Evolutionary conservation across 768 basidiomycete species (phyloP).

Genomic region (Harrya chromipes): DNA sequence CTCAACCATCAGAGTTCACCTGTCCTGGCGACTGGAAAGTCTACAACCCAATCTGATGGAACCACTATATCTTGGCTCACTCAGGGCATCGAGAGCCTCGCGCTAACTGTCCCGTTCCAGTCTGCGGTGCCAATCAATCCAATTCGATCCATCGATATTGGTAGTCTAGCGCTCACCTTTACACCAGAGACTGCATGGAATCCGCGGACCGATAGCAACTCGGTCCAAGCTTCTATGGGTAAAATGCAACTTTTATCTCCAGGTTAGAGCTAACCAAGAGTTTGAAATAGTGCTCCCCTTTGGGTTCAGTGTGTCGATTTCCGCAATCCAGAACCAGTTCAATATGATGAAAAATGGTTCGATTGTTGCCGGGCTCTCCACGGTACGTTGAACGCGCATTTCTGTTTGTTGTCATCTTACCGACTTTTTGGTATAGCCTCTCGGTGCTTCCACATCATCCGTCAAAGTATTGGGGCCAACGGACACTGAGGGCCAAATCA

Average conservation of each 20-base stretch:
- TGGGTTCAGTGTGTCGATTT: conserved; percentile 59
- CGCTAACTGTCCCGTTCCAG: conserved; percentile 62
- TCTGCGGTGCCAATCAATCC: conserved; percentile 51
- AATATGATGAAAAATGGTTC: conserved; percentile 52
- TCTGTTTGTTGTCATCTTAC: not conserved
- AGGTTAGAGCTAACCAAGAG: not conserved
- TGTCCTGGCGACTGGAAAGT: conserved; percentile 58
- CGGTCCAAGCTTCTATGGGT: conserved; percentile 60
- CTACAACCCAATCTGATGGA: conserved; percentile 56
- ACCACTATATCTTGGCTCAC: conserved; percentile 64
- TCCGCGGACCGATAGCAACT: conserved; percentile 53
- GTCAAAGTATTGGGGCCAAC: conserved; percentile 50
- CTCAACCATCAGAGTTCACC: conserved; percentile 59
- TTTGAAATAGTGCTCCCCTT: conserved; percentile 57
- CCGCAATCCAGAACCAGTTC: conserved; percentile 63
- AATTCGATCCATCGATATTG: conserved; percentile 63
- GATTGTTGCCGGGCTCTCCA: conserved; percentile 56
- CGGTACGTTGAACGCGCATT: conserved; percentile 34
- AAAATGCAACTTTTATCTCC: conserved; percentile 16
- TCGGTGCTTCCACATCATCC: conserved; percentile 60
- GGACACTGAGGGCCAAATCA: conserved; percentile 59
- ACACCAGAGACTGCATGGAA: conserved; percentile 51
- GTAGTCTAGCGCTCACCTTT: conserved; percentile 55
- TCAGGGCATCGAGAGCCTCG: conserved; percentile 52
- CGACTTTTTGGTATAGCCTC: conserved; percentile 41